phyloP scores from a whole-genome alignment of 202 grass and related monocot genomes.

The Zizania palustris region DNA sequence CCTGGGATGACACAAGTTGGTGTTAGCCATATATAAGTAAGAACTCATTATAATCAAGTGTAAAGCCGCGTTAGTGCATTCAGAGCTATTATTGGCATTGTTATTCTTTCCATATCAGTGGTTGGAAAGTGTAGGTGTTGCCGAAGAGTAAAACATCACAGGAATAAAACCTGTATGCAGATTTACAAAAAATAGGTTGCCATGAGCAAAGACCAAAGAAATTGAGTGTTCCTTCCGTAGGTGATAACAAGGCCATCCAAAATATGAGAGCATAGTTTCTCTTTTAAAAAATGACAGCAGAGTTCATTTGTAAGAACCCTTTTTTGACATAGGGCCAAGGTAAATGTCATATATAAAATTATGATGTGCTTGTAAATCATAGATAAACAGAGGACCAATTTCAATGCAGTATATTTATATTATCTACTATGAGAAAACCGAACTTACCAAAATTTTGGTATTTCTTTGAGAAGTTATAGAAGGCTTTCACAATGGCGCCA shows the following conservation, averaged over 20 bases:
- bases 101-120: not conserved
- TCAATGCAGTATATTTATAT: not conserved
- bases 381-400: not conserved
- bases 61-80: not conserved
- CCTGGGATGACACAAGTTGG: conserved; percentile 41
- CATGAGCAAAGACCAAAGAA: conserved; percentile 9
- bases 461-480: conserved; percentile 91
- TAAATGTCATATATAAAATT: conserved; percentile 24
- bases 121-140: not conserved
- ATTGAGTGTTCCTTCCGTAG: not conserved
- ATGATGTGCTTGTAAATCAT: not conserved
- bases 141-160: not conserved
- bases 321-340: conserved; percentile 10
- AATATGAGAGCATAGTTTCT: not conserved
- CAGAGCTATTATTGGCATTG: not conserved
- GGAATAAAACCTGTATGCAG: not conserved
- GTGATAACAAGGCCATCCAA: not conserved
- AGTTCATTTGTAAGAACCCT: not conserved
- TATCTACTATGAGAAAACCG: conserved; percentile 24
- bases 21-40: conserved; percentile 13
- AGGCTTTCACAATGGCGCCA: conserved; percentile 69
- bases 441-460: conserved; percentile 87
- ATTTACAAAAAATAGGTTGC: not conserved
- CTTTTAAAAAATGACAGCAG: not conserved
- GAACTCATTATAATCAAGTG: not conserved